phyloP scores from a whole-genome alignment of 2,329 filamentous ascomycete genomes.

The Sarocladiaceae sp. region DNA sequence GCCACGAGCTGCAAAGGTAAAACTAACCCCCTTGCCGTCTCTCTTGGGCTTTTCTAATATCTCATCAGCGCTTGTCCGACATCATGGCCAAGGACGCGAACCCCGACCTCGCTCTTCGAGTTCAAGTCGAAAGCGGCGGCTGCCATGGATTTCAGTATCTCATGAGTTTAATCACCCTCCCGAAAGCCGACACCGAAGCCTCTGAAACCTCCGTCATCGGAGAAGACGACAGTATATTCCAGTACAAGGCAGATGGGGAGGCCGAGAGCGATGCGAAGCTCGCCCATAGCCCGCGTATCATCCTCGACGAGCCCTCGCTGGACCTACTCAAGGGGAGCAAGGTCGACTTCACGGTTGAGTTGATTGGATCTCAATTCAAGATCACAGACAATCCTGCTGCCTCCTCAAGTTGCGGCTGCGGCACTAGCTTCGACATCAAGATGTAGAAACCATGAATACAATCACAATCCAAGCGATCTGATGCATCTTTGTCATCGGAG shows the following conservation, averaged over 20 bases:
- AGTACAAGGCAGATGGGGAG: slow-evolving; percentile 44
- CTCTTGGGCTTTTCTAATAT: slow-evolving; percentile 4
- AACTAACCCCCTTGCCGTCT: slow-evolving; percentile 13
- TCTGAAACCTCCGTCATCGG: slow-evolving; percentile 30
- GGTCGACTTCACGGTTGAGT: slow-evolving; percentile 91
- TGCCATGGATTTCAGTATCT: slow-evolving; percentile 98
- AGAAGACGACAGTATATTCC: slow-evolving; percentile 85
- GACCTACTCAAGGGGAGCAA: slow-evolving; percentile 89
- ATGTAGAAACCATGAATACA: slow-evolving; percentile 41
- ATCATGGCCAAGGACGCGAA: slow-evolving; percentile 70
- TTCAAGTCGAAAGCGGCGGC: slow-evolving; percentile 86
- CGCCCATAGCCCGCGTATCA: slow-evolving; percentile 58
- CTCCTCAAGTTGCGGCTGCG: slow-evolving; percentile 92
- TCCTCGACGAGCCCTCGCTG: slow-evolving; percentile 81
- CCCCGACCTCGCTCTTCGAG: slow-evolving; percentile 77
- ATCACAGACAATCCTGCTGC: slow-evolving; percentile 89
- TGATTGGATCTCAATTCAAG: slow-evolving; percentile 88
- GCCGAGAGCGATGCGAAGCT: slow-evolving; percentile 33
- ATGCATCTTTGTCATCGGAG: too few relatives aligned
- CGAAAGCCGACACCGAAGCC: slow-evolving; percentile 28
- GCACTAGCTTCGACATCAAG: slow-evolving; percentile 95
- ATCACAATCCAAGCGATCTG: too few relatives aligned
- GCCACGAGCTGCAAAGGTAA: slow-evolving; percentile 70
- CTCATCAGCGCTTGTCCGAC: slow-evolving; percentile 58
- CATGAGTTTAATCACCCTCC: slow-evolving; percentile 73